Evolutionary conservation across 805 yeast species (phyloP), one percentile per base, ranked within the genome.

Genomic region (Candida oleophila): DNA sequence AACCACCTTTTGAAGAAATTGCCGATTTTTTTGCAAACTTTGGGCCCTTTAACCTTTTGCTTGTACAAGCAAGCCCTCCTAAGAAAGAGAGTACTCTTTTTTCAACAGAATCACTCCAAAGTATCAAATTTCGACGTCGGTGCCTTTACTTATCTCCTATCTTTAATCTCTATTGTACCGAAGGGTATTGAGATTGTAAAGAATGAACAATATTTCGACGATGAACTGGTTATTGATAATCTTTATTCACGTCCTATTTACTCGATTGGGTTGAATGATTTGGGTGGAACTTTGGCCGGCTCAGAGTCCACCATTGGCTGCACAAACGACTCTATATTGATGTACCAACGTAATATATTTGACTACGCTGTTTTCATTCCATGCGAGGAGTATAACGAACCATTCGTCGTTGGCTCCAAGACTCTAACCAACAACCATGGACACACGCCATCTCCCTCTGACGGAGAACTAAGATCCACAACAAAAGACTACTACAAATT

Each of bases 31-130:
- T 55, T 85, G 39, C 69, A 75, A 22, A 56, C 61, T 1, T 64
- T 82, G 43, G 91, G 95, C 0, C 91, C 94, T 0, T 65, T 83
- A 42, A 67, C 82, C 2, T 86, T 84, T 56, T 77, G 72, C 35
- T 60, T 84, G 3, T 87, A 85, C 82, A 85, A 82, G 62, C 71
- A 80, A 30, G 77, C 82, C 2, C 62, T 87, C 35, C 57, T 84
- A 30, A 66, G 94, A 16, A 76, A 80, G 48, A 66, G 80, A 33
- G 72, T 87, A 3, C 50, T 87, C 2, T 49, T 85, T 1, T 72
- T 74, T 55, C 60, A 70, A 55, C 65, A 42, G 49, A 55, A 46
- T 42, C 68, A 18, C 60, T 44, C 46, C 15, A 44, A 44, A 30
- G 47, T 47, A 15, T 30, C 42, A 40, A 55, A 54, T 45, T 64